These are phyloP conservation scores for Beauveria varroae DNA, from an alignment of 2,329 filamentous ascomycete species.

Conservation along the genomic window DNA sequence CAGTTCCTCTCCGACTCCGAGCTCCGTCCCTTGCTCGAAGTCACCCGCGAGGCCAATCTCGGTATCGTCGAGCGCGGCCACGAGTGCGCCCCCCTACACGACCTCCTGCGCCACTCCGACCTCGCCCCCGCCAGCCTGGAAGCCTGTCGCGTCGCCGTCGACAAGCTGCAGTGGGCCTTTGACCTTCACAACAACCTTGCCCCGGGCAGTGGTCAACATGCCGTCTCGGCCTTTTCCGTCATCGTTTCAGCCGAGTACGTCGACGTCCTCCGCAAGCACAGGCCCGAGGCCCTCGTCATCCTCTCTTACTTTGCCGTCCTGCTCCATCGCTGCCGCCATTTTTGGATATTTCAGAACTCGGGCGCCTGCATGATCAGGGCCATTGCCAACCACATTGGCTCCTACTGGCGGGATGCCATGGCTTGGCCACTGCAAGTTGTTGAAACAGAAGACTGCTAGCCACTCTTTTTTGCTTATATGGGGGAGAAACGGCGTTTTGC, in stretches of 20 bases:
- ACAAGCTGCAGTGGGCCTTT: conserved; percentile 13
- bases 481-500: not conserved
- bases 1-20: conserved; percentile 12
- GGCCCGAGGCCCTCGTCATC: conserved; percentile 32
- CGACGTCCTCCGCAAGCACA: conserved; percentile 24
- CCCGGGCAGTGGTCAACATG: conserved; percentile 8
- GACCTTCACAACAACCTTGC: conserved; percentile 12
- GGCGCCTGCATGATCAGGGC: conserved; percentile 12
- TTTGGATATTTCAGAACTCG: conserved; percentile 24
- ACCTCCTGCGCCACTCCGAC: conserved; percentile 5
- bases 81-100: conserved; percentile 7
- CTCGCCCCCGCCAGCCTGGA: conserved; percentile 10
- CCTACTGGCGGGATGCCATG: conserved; percentile 13
- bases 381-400: conserved; percentile 13
- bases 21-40: conserved; percentile 8
- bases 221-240: conserved; percentile 14
- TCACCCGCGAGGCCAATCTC: conserved; percentile 10
- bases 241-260: conserved; percentile 23
- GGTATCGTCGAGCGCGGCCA: conserved; percentile 4
- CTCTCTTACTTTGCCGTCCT: conserved; percentile 36
- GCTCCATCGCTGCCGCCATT: conserved; percentile 26
- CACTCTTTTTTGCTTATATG: not conserved
- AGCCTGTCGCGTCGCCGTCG: conserved; percentile 13
- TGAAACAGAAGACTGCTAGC: conserved; percentile 2
- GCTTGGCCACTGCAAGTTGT: conserved; percentile 13